phyloP scores from a whole-genome alignment of 2,329 filamentous ascomycete species.

The Colletotrichum cordylinicola region DNA sequence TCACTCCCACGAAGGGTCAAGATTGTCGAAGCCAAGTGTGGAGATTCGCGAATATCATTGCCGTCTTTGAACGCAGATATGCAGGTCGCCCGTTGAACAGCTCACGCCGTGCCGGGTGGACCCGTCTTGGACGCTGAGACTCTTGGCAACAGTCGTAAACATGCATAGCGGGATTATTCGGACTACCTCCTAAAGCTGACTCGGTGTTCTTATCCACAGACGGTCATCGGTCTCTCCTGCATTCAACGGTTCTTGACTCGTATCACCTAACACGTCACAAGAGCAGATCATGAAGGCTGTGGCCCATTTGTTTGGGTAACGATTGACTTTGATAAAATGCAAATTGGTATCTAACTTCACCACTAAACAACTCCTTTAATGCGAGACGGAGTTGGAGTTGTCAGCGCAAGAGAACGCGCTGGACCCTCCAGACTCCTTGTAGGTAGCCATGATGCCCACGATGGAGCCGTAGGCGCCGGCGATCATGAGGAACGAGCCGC shows the following conservation, averaged over 20 bases:
- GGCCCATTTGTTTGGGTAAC: not conserved
- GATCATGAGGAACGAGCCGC: constrained; percentile 46
- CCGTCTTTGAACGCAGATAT: not conserved
- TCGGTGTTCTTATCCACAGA: not conserved
- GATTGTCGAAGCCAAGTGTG: not conserved
- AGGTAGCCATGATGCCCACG: constrained; percentile 41
- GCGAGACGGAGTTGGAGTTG: constrained; percentile 38
- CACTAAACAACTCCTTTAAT: not conserved
- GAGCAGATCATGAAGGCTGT: not conserved
- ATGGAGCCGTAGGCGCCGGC: constrained; percentile 50
- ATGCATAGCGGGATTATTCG: not conserved
- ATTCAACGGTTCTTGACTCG: not conserved
- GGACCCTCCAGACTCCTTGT: constrained; percentile 38
- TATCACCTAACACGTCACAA: no score
- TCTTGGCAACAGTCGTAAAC: not conserved
- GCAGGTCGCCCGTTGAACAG: not conserved
- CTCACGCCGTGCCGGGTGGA: not conserved
- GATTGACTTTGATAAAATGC: not conserved
- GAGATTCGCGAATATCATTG: not conserved
- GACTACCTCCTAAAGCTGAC: not conserved
- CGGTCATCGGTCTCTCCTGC: not conserved
- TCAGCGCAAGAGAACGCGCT: constrained; percentile 48
- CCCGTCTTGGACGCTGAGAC: not conserved
- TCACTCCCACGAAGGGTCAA: not conserved
- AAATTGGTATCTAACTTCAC: not conserved